phyloP scores from a whole-genome alignment of 1,284 basidiomycete species.

The Tilletia walkeri region DNA sequence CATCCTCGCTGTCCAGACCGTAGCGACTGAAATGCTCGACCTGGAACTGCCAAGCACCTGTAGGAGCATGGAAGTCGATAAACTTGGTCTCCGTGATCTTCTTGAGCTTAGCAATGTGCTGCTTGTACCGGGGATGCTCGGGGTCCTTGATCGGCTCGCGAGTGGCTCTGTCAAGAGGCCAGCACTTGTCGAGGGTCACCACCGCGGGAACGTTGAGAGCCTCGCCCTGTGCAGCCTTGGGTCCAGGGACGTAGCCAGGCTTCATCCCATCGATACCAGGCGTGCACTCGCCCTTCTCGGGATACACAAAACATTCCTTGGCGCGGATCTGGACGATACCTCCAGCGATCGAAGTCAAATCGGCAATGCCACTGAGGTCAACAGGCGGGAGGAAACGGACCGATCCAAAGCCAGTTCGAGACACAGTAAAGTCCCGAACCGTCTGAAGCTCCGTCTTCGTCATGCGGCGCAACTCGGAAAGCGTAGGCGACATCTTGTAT shows the following conservation, averaged over 20 bases:
- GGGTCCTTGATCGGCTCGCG: slow-evolving; percentile 84
- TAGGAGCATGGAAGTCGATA: slow-evolving; percentile 72
- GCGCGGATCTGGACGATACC: slow-evolving; percentile 83
- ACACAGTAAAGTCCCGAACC: slow-evolving; percentile 73
- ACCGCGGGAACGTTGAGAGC: slow-evolving; percentile 86
- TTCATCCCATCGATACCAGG: slow-evolving; percentile 45
- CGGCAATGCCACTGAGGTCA: slow-evolving; percentile 80
- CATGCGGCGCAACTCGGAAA: slow-evolving; percentile 40
- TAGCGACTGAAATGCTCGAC: slow-evolving; percentile 77
- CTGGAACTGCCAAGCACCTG: slow-evolving; percentile 87
- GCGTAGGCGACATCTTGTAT: slow-evolving; percentile 49
- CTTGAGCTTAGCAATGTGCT: slow-evolving; percentile 80
- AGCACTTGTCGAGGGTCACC: slow-evolving; percentile 78
- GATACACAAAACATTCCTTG: slow-evolving; percentile 89
- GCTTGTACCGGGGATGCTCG: slow-evolving; percentile 66
- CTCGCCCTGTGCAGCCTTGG: slow-evolving; percentile 67
- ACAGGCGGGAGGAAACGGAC: slow-evolving; percentile 83
- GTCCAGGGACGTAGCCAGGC: slow-evolving; percentile 41
- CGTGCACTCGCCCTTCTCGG: slow-evolving; percentile 62
- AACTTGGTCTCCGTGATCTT: slow-evolving; percentile 83
- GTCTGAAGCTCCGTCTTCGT: slow-evolving; percentile 65
- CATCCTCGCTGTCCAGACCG: slow-evolving; percentile 53
- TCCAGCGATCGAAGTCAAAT: slow-evolving; percentile 79
- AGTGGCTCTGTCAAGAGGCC: slow-evolving; percentile 86
- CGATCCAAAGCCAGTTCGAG: slow-evolving; percentile 84